These are phyloP conservation scores for Margaritispora aquatica DNA, from an alignment of 495 filamentous ascomycete species.

Conservation along the genomic window DNA sequence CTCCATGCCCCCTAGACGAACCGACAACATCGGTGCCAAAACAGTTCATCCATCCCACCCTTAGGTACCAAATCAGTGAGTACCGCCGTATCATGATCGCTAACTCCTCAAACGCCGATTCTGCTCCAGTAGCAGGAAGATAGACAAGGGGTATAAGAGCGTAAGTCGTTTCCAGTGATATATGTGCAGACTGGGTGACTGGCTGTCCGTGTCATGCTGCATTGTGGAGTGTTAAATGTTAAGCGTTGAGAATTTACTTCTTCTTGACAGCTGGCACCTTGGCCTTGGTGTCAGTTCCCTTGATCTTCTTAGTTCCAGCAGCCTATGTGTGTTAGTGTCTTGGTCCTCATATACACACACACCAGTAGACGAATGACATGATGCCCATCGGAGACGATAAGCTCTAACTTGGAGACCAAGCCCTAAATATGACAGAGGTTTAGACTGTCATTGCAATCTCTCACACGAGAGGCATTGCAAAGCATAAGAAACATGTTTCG, in stretches of 20 bases:
- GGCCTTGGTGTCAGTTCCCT: constrained; percentile 27
- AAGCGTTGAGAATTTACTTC: constrained; percentile 15
- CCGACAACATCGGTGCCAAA: not conserved
- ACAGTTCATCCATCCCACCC: not conserved
- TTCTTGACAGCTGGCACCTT: constrained; percentile 21
- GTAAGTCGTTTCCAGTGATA: constrained; percentile 19
- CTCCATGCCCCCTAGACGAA: not conserved
- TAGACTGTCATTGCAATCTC: not conserved
- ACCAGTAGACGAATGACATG: not conserved
- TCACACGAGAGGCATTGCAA: not conserved
- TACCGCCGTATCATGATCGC: not conserved
- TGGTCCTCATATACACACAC: too few species aligned
- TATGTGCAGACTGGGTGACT: constrained; percentile 12
- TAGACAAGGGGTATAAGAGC: constrained; percentile 17
- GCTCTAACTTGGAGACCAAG: not conserved
- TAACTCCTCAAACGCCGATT: constrained; percentile 25
- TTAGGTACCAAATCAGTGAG: not conserved
- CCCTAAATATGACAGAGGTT: not conserved
- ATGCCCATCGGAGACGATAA: not conserved
- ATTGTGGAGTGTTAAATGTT: constrained; percentile 15
- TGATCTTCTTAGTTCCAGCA: constrained; percentile 33
- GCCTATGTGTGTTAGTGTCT: constrained; percentile 18
- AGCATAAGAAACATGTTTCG: not conserved
- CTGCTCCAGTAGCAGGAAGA: constrained; percentile 15
- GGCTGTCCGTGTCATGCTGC: constrained; percentile 6